phyloP scores from a whole-genome alignment of 2,329 filamentous ascomycete genomes.

The Colletotrichum sidae region DNA sequence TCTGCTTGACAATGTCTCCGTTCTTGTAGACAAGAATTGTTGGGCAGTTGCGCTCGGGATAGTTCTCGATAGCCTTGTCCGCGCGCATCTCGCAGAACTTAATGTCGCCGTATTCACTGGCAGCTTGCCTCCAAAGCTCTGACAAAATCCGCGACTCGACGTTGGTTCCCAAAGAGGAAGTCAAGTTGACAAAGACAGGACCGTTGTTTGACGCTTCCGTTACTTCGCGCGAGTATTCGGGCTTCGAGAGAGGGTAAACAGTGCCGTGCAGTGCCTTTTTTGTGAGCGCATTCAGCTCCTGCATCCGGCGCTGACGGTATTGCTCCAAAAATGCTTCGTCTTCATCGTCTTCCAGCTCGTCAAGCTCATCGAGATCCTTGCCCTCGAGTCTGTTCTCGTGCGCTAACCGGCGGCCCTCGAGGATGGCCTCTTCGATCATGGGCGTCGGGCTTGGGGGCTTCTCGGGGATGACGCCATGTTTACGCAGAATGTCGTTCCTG shows the following conservation, averaged over 20 bases:
- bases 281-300: conserved; percentile 80
- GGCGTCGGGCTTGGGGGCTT: conserved; percentile 96
- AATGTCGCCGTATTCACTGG: conserved; percentile 87
- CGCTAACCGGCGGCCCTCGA: conserved; percentile 84
- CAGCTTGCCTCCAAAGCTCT: conserved; percentile 87
- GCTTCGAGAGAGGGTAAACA: conserved; percentile 94
- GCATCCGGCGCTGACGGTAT: conserved; percentile 89
- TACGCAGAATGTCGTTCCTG: conserved; percentile 98
- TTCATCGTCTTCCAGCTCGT: conserved; percentile 94
- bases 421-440: conserved; percentile 93
- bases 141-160: conserved; percentile 85
- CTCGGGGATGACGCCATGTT: conserved; percentile 97
- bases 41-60: conserved; percentile 93
- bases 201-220: conserved; percentile 86
- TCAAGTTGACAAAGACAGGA: conserved; percentile 82
- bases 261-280: conserved; percentile 85
- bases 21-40: conserved; percentile 94
- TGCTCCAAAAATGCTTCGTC: conserved; percentile 91
- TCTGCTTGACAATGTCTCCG: conserved; percentile 89
- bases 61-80: conserved; percentile 94
- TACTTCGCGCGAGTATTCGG: conserved; percentile 90
- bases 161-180: conserved; percentile 81
- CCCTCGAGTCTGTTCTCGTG: conserved; percentile 94
- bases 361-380: conserved; percentile 93
- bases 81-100: conserved; percentile 98